Conservation (phyloP, 1,284 basidiomycete species). For the Neotropicomus parvogracilis region DNA sequence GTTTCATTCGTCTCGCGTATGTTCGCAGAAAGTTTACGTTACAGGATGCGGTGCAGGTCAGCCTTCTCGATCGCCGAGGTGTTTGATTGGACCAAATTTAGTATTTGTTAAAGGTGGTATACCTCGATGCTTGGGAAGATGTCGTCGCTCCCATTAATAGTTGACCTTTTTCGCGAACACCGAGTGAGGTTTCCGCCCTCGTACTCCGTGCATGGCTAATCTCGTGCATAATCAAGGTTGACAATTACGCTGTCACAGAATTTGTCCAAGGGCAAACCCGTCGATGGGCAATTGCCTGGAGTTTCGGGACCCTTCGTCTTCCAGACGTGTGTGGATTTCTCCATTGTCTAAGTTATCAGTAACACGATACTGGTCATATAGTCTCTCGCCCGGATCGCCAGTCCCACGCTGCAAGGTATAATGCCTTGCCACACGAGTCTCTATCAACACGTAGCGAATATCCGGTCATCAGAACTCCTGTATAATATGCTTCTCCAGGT, state of each 20-base stretch:
- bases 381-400: conserved; percentile 50
- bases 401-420: conserved; percentile 41
- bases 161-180: conserved; percentile 51
- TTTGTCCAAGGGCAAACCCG: conserved; percentile 83
- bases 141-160: conserved; percentile 64
- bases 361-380: conserved; percentile 27
- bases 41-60: conserved; percentile 51
- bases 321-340: conserved; percentile 63
- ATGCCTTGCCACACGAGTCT: conserved; percentile 58
- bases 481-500: conserved; percentile 26
- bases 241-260: conserved; percentile 82
- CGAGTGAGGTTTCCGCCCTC: conserved; percentile 39
- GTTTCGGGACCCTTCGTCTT: conserved; percentile 57
- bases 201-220: not conserved
- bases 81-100: not conserved
- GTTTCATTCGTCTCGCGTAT: conserved; percentile 73
- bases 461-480: conserved; percentile 18
- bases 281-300: conserved; percentile 90
- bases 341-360: not conserved
- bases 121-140: conserved; percentile 90
- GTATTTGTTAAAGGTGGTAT: conserved; percentile 67
- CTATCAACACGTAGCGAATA: conserved; percentile 36
- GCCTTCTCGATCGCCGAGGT: not conserved
- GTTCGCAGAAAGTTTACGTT: conserved; percentile 65
- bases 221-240: conserved; percentile 46